Evolutionary conservation across 306 rosid genomes (phyloP).

Genomic region (Senna tora): DNA sequence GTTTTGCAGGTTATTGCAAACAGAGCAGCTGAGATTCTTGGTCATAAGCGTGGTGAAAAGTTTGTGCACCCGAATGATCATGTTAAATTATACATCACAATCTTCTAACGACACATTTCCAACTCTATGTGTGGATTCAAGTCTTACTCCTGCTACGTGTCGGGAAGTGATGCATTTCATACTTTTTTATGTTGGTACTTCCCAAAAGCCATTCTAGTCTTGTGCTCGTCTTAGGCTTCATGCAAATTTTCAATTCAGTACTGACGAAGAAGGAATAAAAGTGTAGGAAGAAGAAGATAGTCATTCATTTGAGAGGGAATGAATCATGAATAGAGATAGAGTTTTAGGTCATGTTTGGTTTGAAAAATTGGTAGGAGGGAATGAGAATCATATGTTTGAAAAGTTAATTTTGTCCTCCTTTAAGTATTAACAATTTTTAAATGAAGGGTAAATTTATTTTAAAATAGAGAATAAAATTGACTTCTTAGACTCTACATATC

Average conservation of each 20-base stretch:
- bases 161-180: background rate
- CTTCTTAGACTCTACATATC: too few relatives aligned
- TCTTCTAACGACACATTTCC: constrained; percentile 98
- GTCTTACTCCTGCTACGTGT: background rate
- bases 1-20: constrained; percentile 85
- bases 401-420: too few relatives aligned
- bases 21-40: constrained; percentile 96
- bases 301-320: too few relatives aligned
- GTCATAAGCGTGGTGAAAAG: constrained; percentile 89
- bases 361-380: too few relatives aligned
- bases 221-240: constrained; percentile 3
- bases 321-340: too few relatives aligned
- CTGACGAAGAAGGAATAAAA: too few relatives aligned
- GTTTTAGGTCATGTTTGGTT: too few relatives aligned
- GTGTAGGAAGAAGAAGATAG: too few relatives aligned
- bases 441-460: too few relatives aligned
- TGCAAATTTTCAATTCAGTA: constrained; percentile 12
- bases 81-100: constrained; percentile 94
- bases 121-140: constrained; percentile 56
- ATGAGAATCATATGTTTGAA: too few relatives aligned
- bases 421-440: too few relatives aligned
- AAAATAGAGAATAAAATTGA: too few relatives aligned
- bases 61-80: constrained; percentile 97
- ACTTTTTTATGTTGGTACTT: background rate
- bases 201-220: background rate